A percentile compares a stretch with the other conserved stretches of the same genome.
These are phyloP conservation scores for Setaria viridis DNA, from an alignment of 202 grass and related monocot genomes.

Conservation along the genomic window DNA sequence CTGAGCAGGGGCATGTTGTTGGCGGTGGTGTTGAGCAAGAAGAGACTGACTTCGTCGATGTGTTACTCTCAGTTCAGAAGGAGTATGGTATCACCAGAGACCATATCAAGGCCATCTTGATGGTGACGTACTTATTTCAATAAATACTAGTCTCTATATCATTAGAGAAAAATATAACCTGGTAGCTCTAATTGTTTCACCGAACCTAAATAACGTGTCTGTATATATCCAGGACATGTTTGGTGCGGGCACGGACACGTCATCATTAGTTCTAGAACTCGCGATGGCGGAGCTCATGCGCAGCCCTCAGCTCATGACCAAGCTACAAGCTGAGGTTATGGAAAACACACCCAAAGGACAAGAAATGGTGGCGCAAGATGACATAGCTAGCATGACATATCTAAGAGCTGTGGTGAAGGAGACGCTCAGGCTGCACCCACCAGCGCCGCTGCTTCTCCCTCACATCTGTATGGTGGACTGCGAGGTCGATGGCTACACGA, in stretches of 20 bases:
- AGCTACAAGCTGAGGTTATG: not conserved
- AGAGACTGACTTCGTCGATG: not conserved
- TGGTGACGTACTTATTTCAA: not conserved
- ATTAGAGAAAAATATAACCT: no score
- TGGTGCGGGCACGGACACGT: slow-evolving; percentile 19
- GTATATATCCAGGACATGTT: slow-evolving; percentile 10
- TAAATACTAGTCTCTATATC: no score
- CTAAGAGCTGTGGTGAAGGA: not conserved
- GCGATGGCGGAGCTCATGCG: not conserved
- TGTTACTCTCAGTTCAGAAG: not conserved
- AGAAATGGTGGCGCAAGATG: not conserved
- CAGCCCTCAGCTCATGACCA: not conserved
- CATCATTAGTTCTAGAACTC: not conserved
- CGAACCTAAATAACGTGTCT: no score
- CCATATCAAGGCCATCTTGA: slow-evolving; percentile 6
- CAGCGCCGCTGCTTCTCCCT: not conserved
- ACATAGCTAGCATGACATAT: not conserved
- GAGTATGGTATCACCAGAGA: not conserved
- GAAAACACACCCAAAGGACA: not conserved
- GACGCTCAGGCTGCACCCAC: not conserved
- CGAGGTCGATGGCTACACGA: not conserved
- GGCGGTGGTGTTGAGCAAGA: not conserved
- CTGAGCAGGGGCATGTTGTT: not conserved
- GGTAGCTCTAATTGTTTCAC: no score
- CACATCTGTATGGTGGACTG: not conserved